These are phyloP conservation scores for Juglanconis oblonga DNA, from an alignment of 2,329 filamentous ascomycete genomes.

Conservation along the genomic window DNA sequence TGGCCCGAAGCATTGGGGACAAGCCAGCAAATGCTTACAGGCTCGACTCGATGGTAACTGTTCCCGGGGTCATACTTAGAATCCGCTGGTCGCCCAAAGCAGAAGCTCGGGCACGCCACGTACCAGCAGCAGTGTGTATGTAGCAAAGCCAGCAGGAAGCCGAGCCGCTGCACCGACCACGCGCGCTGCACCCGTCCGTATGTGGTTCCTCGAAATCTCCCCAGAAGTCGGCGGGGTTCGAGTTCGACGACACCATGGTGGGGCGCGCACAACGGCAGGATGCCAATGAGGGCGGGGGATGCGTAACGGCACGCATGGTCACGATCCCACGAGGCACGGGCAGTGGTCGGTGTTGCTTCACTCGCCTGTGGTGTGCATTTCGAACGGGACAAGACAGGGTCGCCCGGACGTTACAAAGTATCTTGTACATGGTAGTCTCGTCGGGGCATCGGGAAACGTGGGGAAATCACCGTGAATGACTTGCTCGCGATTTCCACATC, in stretches of 20 bases:
- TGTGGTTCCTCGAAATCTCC: background rate
- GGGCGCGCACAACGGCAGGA: background rate
- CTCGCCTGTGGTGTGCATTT: background rate
- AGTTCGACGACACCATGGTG: background rate
- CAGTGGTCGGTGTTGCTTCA: background rate
- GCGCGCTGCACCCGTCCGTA: background rate
- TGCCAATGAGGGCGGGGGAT: background rate
- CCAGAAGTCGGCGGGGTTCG: background rate
- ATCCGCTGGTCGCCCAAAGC: background rate
- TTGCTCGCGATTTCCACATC: background rate
- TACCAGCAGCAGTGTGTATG: background rate
- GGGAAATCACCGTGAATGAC: background rate
- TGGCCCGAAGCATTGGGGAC: too few relatives aligned
- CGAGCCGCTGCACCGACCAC: background rate
- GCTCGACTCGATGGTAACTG: background rate
- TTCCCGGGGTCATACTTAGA: background rate
- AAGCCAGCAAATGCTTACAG: background rate
- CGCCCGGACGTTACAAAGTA: background rate
- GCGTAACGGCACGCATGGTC: background rate
- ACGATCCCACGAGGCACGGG: background rate
- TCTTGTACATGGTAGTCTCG: background rate
- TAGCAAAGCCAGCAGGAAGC: background rate
- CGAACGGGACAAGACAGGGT: background rate
- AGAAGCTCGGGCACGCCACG: conserved; percentile 2
- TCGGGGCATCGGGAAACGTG: conserved; percentile 8